Conservation (phyloP, 2,329 filamentous ascomycete genomes). For the Dichotomopilus funicola region DNA sequence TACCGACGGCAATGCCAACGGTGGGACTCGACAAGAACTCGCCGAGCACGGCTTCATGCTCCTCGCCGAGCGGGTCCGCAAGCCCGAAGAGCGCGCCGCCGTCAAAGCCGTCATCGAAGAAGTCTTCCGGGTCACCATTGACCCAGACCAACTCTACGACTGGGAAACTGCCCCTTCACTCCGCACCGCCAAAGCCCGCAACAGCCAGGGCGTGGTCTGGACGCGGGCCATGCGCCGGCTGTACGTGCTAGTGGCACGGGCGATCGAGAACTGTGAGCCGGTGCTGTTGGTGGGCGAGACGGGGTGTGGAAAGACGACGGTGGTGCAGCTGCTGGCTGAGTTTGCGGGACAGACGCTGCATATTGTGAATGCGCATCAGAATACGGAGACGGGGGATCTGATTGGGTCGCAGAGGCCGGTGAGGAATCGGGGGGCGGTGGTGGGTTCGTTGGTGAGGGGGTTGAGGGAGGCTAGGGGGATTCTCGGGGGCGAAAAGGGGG, state of each 20-base stretch:
- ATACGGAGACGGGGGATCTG: slow-evolving; percentile 93
- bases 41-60: slow-evolving; percentile 95
- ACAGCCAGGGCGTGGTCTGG: slow-evolving; percentile 73
- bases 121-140: slow-evolving; percentile 79
- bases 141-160: slow-evolving; percentile 68
- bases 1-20: slow-evolving; percentile 36
- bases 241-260: slow-evolving; percentile 81
- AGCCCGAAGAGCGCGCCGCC: slow-evolving; percentile 73
- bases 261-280: slow-evolving; percentile 84
- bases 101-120: slow-evolving; percentile 86
- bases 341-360: slow-evolving; percentile 69
- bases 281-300: slow-evolving; percentile 94
- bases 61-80: slow-evolving; percentile 87
- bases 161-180: slow-evolving; percentile 51
- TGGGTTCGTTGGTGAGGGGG: slow-evolving; percentile 58
- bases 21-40: slow-evolving; percentile 80
- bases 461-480: slow-evolving; percentile 42
- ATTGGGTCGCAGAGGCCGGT: slow-evolving; percentile 93
- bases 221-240: slow-evolving; percentile 89
- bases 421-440: slow-evolving; percentile 70
- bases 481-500: slow-evolving; percentile 35
- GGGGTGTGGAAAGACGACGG: slow-evolving; percentile 94
- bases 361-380: slow-evolving; percentile 96
- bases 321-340: slow-evolving; percentile 86
- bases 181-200: slow-evolving; percentile 40